These are phyloP conservation scores for Begonia fuchsioides DNA, from an alignment of 306 rosid species.

Conservation along the genomic window DNA sequence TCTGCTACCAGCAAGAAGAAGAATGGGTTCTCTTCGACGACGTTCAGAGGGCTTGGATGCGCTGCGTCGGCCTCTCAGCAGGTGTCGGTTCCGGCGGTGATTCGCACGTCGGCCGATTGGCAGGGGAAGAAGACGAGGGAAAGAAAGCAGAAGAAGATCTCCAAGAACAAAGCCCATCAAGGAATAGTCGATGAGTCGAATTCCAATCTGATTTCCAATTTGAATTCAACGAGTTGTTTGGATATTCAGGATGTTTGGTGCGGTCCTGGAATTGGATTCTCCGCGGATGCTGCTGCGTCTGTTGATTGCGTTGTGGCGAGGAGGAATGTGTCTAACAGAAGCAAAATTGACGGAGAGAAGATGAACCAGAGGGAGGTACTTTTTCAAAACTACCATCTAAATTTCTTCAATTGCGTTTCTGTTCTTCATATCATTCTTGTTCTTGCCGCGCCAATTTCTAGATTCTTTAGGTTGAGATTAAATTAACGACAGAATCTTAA, in stretches of 20 bases:
- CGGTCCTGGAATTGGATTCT: constrained; percentile 88
- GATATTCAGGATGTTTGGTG: constrained; percentile 94
- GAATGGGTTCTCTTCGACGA: constrained; percentile 40
- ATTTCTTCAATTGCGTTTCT: no score
- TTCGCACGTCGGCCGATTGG: constrained; percentile 74
- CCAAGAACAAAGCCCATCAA: constrained; percentile 16
- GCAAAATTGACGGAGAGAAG: constrained; percentile 59
- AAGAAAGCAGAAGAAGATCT: constrained; percentile 33
- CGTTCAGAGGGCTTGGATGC: constrained; percentile 77
- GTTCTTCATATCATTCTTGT: no score
- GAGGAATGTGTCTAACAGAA: constrained; percentile 48
- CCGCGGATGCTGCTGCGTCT: constrained; percentile 49
- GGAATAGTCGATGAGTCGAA: constrained; percentile 29
- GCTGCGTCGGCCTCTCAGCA: constrained; percentile 59
- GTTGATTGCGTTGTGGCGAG: constrained; percentile 75
- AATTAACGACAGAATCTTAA: constrained; percentile 5
- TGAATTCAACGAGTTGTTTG: constrained; percentile 21
- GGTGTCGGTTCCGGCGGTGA: constrained; percentile 78
- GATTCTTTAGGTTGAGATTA: no score
- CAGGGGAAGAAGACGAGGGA: constrained; percentile 46
- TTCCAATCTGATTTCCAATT: constrained; percentile 9
- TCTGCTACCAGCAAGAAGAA: constrained; percentile 34
- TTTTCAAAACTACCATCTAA: background rate
- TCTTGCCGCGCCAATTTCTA: no score
- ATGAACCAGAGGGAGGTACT: constrained; percentile 50